Base-by-base conservation (phyloP, 2,329 filamentous ascomycete genomes). In the Penicillium glabrum region DNA sequence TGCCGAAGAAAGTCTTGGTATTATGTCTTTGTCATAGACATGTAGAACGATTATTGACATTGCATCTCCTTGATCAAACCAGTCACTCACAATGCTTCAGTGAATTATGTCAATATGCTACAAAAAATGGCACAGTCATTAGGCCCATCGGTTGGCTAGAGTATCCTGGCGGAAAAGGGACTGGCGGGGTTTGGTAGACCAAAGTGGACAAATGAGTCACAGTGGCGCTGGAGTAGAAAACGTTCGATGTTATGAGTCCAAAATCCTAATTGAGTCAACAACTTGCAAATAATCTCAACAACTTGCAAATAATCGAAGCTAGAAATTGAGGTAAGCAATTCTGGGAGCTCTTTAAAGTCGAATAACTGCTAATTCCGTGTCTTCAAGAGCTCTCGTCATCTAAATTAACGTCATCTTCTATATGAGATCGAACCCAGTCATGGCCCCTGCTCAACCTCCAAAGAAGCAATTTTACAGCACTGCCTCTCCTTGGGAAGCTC, bases 401-500 rank as follows among this genome's bases (percentile, higher is more conserved):
- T 7, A 19, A 9, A 37, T 3, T 23, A 10, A 39, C 9, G 0
- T n/a, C 33, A 35, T n/a, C 33, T 16, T 37, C 16, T 16, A n/a
- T n/a, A 16, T 9, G 8, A n/a, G 11, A 37, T 9, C 35, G 33
- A 33, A 51, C 11, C 11, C 14, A 31, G 9, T 13, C 19, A 21
- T 52, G 43, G 23, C 41, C 41, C 24, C 14, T 19, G 29, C 27
- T 33, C 31, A 33, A 16, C 26, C 37, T n/a, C 26, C 13, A 2
- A 37, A 35, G 29, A 72, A 71, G 53, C 58, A 59, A 44, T 66
- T 67, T 56, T 70, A 70, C 57, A 66, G 66, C 29, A 75, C 74
- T 8, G 50, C 65, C 19, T 76, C 74, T 5, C 73, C 72, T 6
- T 75, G 68, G 58, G 74, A 77, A 54, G 61, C 67, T 31, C 60